phyloP scores from a whole-genome alignment of 2,329 filamentous ascomycete species.

The Colletotrichum tofieldiae region DNA sequence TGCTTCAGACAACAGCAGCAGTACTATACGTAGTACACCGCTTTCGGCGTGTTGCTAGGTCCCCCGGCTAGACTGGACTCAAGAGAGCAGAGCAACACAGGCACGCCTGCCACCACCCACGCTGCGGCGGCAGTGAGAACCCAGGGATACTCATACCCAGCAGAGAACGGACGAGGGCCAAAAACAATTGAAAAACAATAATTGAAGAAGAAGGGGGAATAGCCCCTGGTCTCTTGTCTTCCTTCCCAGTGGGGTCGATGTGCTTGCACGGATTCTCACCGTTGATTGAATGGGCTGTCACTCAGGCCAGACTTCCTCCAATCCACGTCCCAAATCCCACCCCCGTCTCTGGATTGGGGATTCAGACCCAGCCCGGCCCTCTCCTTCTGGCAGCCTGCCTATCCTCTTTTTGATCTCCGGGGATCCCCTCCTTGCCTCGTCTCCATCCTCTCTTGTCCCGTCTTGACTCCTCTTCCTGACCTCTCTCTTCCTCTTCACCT shows the following conservation, averaged over 20 bases:
- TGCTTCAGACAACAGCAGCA: slow-evolving; percentile 6
- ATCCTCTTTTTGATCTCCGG: slow-evolving; percentile 32
- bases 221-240: background rate
- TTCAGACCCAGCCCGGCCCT: slow-evolving; percentile 20
- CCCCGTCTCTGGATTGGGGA: slow-evolving; percentile 25
- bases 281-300: slow-evolving; percentile 33
- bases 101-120: background rate
- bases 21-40: background rate
- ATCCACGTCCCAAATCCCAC: slow-evolving; percentile 21
- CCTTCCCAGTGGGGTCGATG: slow-evolving; percentile 18
- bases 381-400: slow-evolving; percentile 13
- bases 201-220: background rate
- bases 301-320: slow-evolving; percentile 28
- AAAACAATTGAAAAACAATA: background rate
- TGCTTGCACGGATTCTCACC: slow-evolving; percentile 11
- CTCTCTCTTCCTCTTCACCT: slow-evolving; percentile 23
- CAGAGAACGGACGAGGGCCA: background rate
- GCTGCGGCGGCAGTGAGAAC: background rate
- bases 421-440: slow-evolving; percentile 35
- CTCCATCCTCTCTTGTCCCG: slow-evolving; percentile 20
- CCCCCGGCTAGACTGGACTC: background rate
- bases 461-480: slow-evolving; percentile 29
- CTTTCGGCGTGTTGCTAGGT: slow-evolving; percentile 8
- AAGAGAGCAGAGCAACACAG: background rate
- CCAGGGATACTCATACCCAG: background rate